phyloP scores from a whole-genome alignment of 163 green algal species.

The Chlorella variabilis region DNA sequence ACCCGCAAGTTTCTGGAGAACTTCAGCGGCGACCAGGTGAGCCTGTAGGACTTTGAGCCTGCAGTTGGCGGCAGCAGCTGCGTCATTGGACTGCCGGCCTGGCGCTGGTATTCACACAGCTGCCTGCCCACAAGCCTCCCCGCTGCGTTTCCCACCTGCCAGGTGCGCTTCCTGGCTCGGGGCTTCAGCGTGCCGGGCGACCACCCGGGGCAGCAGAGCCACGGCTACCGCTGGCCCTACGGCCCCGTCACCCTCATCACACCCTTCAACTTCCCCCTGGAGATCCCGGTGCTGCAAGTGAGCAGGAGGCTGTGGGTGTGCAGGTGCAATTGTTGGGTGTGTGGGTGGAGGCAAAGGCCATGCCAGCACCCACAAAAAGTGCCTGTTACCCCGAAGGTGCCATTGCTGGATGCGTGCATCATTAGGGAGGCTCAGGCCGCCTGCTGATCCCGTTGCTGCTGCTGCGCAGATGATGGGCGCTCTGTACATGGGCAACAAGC shows the following conservation, averaged over 20 bases:
- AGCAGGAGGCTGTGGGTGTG: conserved; percentile 19
- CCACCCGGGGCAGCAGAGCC: conserved; percentile 89
- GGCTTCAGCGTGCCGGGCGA: conserved; percentile 91
- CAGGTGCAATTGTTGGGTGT: not conserved
- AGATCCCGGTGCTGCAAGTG: conserved; percentile 97
- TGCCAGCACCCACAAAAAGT: too few species aligned
- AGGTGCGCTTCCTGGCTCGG: conserved; percentile 93
- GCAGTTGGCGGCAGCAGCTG: too few species aligned
- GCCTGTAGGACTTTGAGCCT: not conserved
- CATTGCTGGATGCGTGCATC: too few species aligned
- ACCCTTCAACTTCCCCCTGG: conserved; percentile 99
- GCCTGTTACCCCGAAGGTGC: too few species aligned
- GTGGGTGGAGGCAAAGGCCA: not conserved
- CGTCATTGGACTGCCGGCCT: too few species aligned
- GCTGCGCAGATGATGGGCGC: conserved; percentile 83
- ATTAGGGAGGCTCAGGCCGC: too few species aligned
- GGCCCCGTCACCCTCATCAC: conserved; percentile 95
- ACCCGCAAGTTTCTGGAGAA: conserved; percentile 96
- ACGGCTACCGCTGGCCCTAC: conserved; percentile 93
- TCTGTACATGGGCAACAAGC: conserved; percentile 99
- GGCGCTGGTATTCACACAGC: too few species aligned
- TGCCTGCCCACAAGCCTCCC: too few species aligned
- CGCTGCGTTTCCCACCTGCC: too few species aligned
- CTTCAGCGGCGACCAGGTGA: conserved; percentile 94
- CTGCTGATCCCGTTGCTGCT: conserved; percentile 39